phyloP scores from a whole-genome alignment of 2,329 filamentous ascomycete genomes.

The Shiraia bambusicola region DNA sequence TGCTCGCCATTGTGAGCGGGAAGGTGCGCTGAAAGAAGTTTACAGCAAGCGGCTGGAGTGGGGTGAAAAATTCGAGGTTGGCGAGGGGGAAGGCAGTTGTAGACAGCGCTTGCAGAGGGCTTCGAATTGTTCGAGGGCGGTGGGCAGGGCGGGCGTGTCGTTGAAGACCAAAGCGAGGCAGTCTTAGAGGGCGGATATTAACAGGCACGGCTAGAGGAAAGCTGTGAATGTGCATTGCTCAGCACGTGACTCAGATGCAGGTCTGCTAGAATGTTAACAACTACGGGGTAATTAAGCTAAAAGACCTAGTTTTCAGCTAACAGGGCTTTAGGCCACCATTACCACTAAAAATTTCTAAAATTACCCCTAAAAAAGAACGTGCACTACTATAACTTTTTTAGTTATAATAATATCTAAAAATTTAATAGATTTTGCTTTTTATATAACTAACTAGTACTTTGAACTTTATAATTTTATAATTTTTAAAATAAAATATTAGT shows the following conservation, averaged over 20 bases:
- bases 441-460: too few relatives aligned
- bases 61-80: constrained; percentile 33
- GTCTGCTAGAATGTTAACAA: constrained; percentile 10
- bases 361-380: too few relatives aligned
- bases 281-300: too few relatives aligned
- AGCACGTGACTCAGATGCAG: constrained; percentile 35
- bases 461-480: too few relatives aligned
- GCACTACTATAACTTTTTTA: too few relatives aligned
- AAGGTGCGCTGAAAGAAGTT: constrained; percentile 33
- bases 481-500: too few relatives aligned
- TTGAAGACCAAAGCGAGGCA: constrained; percentile 17
- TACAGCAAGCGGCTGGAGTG: constrained; percentile 29
- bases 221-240: constrained; percentile 25
- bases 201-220: constrained; percentile 20
- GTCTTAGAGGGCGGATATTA: constrained; percentile 18
- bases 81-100: constrained; percentile 17
- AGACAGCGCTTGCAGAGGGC: constrained; percentile 10
- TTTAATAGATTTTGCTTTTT: too few relatives aligned
- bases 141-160: constrained; percentile 9
- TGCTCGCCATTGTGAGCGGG: constrained; percentile 38
- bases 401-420: too few relatives aligned
- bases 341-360: too few relatives aligned
- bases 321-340: too few relatives aligned
- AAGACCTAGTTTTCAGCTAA: too few relatives aligned
- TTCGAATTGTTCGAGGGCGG: constrained; percentile 4